Evolutionary conservation across 1,284 basidiomycete genomes (phyloP).

Genomic region (Papiliotrema fonsecae): DNA sequence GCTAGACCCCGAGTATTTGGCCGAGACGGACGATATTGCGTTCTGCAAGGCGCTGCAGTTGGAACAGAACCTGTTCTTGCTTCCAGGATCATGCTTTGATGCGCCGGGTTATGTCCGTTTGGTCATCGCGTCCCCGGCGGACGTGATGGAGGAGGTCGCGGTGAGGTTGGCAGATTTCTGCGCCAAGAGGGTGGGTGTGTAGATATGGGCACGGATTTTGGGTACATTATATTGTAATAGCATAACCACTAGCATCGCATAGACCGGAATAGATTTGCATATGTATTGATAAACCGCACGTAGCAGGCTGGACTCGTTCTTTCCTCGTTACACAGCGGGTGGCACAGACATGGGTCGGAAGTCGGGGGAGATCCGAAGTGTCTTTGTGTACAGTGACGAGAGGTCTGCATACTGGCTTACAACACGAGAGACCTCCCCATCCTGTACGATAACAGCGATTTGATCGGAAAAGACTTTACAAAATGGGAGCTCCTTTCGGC

Average conservation of each 20-base stretch:
- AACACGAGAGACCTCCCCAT: no score
- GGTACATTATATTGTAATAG: not conserved
- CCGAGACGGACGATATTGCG: constrained; percentile 28
- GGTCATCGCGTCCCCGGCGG: constrained; percentile 39
- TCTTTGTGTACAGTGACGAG: no score
- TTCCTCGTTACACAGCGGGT: no score
- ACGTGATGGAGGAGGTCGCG: constrained; percentile 36
- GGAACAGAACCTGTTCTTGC: constrained; percentile 43
- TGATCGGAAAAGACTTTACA: no score
- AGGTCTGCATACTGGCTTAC: no score
- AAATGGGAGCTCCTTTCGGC: no score
- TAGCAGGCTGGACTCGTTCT: no score
- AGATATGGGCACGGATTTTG: not conserved
- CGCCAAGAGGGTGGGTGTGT: constrained; percentile 7
- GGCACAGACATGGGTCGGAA: no score
- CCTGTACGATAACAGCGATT: no score
- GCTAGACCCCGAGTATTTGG: constrained; percentile 27
- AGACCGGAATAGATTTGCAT: no score
- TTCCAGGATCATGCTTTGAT: constrained; percentile 42
- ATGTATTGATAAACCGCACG: no score
- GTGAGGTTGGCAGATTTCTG: constrained; percentile 42
- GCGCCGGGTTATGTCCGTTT: constrained; percentile 42
- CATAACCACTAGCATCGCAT: not conserved
- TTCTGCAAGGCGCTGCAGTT: constrained; percentile 39
- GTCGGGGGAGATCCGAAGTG: no score